These are phyloP conservation scores for Apocynum venetum DNA, from an alignment of 257 asterid species.

Conservation along the genomic window DNA sequence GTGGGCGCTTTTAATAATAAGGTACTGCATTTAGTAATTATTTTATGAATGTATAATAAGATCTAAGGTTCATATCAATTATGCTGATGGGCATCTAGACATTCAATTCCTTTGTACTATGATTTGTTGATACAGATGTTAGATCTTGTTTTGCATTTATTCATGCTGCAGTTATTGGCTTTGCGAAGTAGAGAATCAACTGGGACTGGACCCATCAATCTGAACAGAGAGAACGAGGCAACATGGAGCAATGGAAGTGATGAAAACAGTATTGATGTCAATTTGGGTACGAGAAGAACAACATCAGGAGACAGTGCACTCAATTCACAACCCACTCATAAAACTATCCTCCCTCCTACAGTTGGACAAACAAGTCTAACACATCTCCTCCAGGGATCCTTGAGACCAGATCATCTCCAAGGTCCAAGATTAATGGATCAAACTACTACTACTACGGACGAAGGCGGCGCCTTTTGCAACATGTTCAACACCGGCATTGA, in stretches of 20 bases:
- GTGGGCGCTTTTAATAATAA: too few relatives aligned
- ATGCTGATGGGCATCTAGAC: too few relatives aligned
- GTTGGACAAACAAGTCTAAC: slow-evolving; percentile 22
- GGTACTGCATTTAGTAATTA: too few relatives aligned
- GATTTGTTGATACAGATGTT: too few relatives aligned
- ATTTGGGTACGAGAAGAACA: slow-evolving; percentile 33
- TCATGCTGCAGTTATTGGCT: slow-evolving; percentile 45
- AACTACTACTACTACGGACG: slow-evolving; percentile 11
- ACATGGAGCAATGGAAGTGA: slow-evolving; percentile 78
- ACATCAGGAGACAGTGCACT: slow-evolving; percentile 32
- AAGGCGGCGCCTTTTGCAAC: slow-evolving; percentile 47
- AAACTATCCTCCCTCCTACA: slow-evolving; percentile 20
- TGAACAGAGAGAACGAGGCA: slow-evolving; percentile 63
- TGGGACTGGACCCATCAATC: slow-evolving; percentile 41
- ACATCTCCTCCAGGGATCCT: slow-evolving; percentile 37
- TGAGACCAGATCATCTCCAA: slow-evolving; percentile 33
- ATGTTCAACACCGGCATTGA: slow-evolving; percentile 48
- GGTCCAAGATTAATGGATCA: slow-evolving; percentile 25
- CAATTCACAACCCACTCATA: background rate
- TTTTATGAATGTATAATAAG: too few relatives aligned
- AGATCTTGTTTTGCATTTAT: too few relatives aligned
- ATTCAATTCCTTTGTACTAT: too few relatives aligned
- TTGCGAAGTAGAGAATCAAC: slow-evolving; percentile 41
- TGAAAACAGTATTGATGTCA: slow-evolving; percentile 57
- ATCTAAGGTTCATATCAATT: too few relatives aligned